Percentiles rank a stretch among this genome's conserved stretches.
Evolutionary conservation across 306 rosid genomes (phyloP).

Genomic region (Echinosophora koreensis): DNA sequence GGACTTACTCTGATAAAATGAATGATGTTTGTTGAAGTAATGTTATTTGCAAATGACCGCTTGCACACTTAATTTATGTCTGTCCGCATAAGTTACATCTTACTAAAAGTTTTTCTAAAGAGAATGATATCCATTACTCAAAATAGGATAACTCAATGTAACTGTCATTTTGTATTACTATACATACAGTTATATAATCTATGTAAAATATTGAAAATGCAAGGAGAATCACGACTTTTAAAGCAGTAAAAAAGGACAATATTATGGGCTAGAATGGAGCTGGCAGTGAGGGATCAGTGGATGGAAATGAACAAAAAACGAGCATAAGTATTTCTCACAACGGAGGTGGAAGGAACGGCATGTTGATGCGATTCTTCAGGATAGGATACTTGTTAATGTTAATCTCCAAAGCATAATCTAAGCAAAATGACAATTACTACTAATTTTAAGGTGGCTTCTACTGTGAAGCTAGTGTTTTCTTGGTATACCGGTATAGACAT

Average conservation of each 20-base stretch:
- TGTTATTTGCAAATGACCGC: not conserved
- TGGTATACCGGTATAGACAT: too few species aligned
- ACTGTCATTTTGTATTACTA: not conserved
- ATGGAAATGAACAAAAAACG: not conserved
- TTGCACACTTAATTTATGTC: not conserved
- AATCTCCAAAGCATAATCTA: not conserved
- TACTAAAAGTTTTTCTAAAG: not conserved
- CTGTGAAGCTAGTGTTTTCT: too few species aligned
- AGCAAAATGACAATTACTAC: constrained; percentile 4
- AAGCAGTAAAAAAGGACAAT: not conserved
- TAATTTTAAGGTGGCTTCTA: too few species aligned
- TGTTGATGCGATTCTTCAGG: not conserved
- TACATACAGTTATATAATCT: too few species aligned
- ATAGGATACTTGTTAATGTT: not conserved
- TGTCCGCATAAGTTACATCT: not conserved
- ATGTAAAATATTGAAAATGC: too few species aligned
- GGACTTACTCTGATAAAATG: too few species aligned
- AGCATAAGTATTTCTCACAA: not conserved
- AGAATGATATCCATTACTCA: not conserved
- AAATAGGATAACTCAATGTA: not conserved
- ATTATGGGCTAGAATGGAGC: not conserved
- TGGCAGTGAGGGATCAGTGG: not conserved
- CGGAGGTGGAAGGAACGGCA: too few species aligned
- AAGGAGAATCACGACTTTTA: not conserved
- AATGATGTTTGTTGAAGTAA: not conserved